Conservation (phyloP, 2,329 filamentous ascomycete species). For the Cytospora piceicola region DNA sequence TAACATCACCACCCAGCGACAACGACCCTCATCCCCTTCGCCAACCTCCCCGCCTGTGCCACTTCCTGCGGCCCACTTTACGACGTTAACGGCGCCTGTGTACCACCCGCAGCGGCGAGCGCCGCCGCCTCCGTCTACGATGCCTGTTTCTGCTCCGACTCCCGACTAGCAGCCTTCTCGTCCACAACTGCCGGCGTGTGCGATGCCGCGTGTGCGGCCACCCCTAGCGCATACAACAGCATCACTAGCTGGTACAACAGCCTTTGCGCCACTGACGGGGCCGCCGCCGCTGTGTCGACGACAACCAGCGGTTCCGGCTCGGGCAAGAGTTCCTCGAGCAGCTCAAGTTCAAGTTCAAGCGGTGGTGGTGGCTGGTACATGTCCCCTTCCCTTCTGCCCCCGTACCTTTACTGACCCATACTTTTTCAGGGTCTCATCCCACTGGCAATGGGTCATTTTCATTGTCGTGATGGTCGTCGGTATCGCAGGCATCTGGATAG, state of each 20-base stretch:
- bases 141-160: constrained; percentile 74
- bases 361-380: constrained; percentile 51
- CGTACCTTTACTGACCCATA: constrained; percentile 17
- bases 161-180: constrained; percentile 61
- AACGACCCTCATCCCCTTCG: constrained; percentile 62
- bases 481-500: constrained; percentile 68
- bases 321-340: constrained; percentile 34
- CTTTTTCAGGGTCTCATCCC: constrained; percentile 62
- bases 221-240: constrained; percentile 54
- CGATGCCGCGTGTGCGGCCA: constrained; percentile 58
- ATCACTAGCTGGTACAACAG: constrained; percentile 73
- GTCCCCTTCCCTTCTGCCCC: neutral
- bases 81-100: constrained; percentile 73
- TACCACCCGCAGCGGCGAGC: constrained; percentile 58
- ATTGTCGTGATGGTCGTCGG: constrained; percentile 73
- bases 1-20: constrained; percentile 34
- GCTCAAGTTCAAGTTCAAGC: constrained; percentile 32
- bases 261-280: constrained; percentile 61
- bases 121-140: constrained; percentile 59
- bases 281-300: constrained; percentile 34
- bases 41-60: constrained; percentile 65
- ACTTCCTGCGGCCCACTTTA: constrained; percentile 62
- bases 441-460: constrained; percentile 84
- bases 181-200: constrained; percentile 64
- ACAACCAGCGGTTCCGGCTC: constrained; percentile 38